Evolutionary conservation across 129 eudicot genomes (phyloP), one percentile per base, ranked within the genome.

Genomic region (Gnaphalium uliginosum): DNA sequence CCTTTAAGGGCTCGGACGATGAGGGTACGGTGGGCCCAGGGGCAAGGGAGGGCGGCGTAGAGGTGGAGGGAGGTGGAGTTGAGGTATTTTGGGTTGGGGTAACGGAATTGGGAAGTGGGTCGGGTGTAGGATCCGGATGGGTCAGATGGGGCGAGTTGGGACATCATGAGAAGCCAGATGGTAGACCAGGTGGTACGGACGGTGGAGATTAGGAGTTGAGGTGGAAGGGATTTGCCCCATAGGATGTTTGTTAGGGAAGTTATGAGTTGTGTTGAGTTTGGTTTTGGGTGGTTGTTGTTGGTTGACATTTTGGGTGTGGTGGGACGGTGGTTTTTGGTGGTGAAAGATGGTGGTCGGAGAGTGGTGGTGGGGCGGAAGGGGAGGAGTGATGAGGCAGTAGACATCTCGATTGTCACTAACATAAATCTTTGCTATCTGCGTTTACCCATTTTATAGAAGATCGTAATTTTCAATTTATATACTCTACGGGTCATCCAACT

Each of bases 61-160:
- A 93, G 97, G 82, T 93, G 98, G 87, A 93, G 89, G 65, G 76
- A 3, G 33, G 48, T 25, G 43, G 79, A 71, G 30, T 69, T 69
- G 51, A 79, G 82, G 8, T n/a, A 71, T 46, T 2, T 4, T 23
- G 82, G 62, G 37, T 39, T 25, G 74, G 84, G 74, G 67, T 79
- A 61, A 62, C 85, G 90, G 82, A 94, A 91, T 43, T 85, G 91
- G 82, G 97, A 90, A 62, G 72, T 5, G 84, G 99, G 97, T 58
- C 99, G 93, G 80, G 91, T 76, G 87, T 94, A 94, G 66, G 75
- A 50, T 67, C 99, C 99, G 72, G 96, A 71, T 75, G 99, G 81
- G 89, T 90, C 97, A 83, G 99, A 91, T 0, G 99, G 99, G 76
- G 99, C 99, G 75, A 94, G 91, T 67, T 94, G 99, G 68, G 99